A percentile compares a stretch with the other conserved stretches of the same genome.
phyloP scores from a whole-genome alignment of 1,284 basidiomycete species.

The Tranzscheliella williamsii region DNA sequence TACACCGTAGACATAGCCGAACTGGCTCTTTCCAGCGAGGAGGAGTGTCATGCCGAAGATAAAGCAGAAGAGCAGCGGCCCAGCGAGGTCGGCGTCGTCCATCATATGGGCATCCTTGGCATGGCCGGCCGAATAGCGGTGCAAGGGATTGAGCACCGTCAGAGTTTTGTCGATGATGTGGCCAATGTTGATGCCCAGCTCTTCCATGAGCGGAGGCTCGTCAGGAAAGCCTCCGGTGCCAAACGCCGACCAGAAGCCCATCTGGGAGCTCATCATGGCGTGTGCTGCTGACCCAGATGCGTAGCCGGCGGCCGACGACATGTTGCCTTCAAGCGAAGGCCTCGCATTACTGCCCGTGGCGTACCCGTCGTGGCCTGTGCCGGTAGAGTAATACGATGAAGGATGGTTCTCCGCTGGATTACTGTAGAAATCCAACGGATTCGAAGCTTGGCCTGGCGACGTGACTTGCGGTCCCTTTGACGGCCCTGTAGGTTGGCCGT shows the following conservation, averaged over 20 bases:
- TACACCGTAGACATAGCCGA: conserved; percentile 98
- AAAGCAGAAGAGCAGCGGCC: conserved; percentile 94
- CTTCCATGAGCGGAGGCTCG: conserved; percentile 63
- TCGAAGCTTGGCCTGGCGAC: conserved; percentile 15
- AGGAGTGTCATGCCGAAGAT: conserved; percentile 63
- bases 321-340: conserved; percentile 51
- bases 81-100: conserved; percentile 98
- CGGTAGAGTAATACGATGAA: conserved; percentile 32
- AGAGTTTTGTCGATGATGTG: conserved; percentile 93
- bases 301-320: conserved; percentile 35
- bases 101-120: conserved; percentile 83
- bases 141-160: conserved; percentile 91
- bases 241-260: conserved; percentile 57
- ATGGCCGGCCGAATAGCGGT: conserved; percentile 66
- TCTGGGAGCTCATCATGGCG: conserved; percentile 46
- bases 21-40: conserved; percentile 96
- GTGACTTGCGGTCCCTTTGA: conserved; percentile 19
- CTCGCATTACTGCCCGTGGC: conserved; percentile 32
- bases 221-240: conserved; percentile 59
- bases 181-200: conserved; percentile 94
- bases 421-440: conserved; percentile 37
- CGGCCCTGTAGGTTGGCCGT: conserved; percentile 22
- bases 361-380: conserved; percentile 21
- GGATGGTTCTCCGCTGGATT: conserved; percentile 19
- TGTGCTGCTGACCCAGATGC: conserved; percentile 35